These are phyloP conservation scores for Mortierella sp. DNA, from an alignment of 371 early-diverging fungal genomes.

Conservation along the genomic window DNA sequence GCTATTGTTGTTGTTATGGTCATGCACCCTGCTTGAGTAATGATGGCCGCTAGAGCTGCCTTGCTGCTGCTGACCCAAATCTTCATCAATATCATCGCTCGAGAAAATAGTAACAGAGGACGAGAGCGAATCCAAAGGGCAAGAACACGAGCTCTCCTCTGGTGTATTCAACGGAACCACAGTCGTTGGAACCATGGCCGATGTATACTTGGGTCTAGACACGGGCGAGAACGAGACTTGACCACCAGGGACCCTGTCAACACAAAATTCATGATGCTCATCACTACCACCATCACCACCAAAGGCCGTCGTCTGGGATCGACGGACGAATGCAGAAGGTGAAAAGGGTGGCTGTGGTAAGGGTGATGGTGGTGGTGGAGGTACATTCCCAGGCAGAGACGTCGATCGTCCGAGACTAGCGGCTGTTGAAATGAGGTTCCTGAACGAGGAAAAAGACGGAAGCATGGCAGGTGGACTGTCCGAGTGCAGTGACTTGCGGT, in stretches of 20 bases:
- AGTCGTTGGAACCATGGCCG: constrained; percentile 33
- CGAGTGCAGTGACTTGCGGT: background rate
- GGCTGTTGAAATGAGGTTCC: constrained; percentile 11
- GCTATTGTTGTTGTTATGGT: background rate
- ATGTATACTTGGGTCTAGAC: constrained; percentile 14
- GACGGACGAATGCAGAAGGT: constrained; percentile 13
- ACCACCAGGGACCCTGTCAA: background rate
- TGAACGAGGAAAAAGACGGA: constrained; percentile 18
- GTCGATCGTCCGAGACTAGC: constrained; percentile 12
- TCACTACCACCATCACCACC: no score
- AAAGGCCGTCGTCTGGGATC: constrained; percentile 22
- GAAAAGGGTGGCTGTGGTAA: constrained; percentile 8
- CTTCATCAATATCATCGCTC: constrained; percentile 2
- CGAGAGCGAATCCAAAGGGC: constrained; percentile 3
- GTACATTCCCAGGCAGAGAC: background rate
- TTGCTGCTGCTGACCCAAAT: background rate
- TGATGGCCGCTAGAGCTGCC: no score
- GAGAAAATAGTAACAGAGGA: constrained; percentile 17
- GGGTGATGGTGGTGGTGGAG: constrained; percentile 6
- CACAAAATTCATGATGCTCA: background rate
- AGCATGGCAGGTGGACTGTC: constrained; percentile 3
- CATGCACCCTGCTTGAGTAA: no score
- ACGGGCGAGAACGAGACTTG: constrained; percentile 15
- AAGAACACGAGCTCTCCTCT: background rate
- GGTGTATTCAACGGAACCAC: constrained; percentile 13